Base-by-base conservation (phyloP, 352 stramenopile species). In the Pythium guiyangense region DNA sequence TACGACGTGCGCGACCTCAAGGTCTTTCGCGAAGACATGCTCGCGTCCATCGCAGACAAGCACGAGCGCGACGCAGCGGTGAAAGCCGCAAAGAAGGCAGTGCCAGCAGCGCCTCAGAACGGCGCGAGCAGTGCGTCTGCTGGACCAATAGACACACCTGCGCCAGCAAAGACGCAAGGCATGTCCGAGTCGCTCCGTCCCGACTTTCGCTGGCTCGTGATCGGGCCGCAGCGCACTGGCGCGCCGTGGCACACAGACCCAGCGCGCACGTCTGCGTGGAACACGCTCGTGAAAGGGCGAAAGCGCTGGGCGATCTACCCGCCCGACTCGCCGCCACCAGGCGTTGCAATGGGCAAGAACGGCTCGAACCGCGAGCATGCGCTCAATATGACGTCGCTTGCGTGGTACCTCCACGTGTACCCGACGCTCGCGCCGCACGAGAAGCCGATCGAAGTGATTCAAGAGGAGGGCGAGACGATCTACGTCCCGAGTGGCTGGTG, bases 401-500 rank as follows among this genome's bases (percentile, higher is more conserved):
- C 78, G 54, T 95, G 85, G 85, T 95, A 92, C 55, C 55, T 95
- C 20, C 74, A 93, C 58, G 80, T 95, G 20, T 95, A 95, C 52
- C 85, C 85, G 26, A 92, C 79, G 37, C 73, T 95, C 29, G 51
- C 61, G 35, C 71, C 80, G 8, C 75, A 89, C 47, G 60, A 95
- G 60, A 88, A 84, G 39, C 85, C 85, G 22, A 70, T 86, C 12
- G 83, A 95, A 57, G 70, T 95, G 3, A 80, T 98, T 31, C 94
- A 97, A 48, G 78, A 96, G 64, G 80, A 94, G 14, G 96, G 96
- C 12, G 96, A 99, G 62, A 92, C 97, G 6, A 88, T 99, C 47
- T 99, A 98, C 77, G 95, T 99, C 25, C 96, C 96, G 6, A 96
- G 93, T 60, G 95, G 96, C 18, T 99, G 96, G 96, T 99, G 96